Evolutionary conservation across 495 filamentous ascomycete species (phyloP).

Genomic region (Xylaria bambusicola): DNA sequence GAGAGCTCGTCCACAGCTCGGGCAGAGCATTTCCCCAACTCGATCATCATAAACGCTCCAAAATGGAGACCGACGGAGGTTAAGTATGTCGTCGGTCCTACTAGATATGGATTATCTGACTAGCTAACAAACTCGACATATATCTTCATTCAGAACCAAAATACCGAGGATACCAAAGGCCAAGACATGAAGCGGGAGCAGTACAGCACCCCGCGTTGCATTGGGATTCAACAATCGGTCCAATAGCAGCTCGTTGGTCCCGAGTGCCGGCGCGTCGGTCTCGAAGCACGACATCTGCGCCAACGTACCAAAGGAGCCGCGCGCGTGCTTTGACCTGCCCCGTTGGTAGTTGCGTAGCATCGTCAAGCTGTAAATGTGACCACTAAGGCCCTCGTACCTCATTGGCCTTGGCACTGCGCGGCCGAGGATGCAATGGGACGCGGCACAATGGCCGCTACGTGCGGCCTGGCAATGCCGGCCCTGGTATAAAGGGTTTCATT

Average conservation of each 20-base stretch:
- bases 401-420: not conserved
- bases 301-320: not conserved
- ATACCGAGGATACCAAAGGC: not conserved
- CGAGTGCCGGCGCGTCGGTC: slow-evolving; percentile 1
- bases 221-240: not conserved
- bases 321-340: no score
- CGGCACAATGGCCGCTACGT: slow-evolving; percentile 5
- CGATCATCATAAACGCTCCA: no score
- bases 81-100: no score
- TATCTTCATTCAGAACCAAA: not conserved
- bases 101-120: no score
- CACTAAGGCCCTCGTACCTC: not conserved
- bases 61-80: no score
- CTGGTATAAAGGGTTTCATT: not conserved
- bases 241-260: slow-evolving; percentile 1
- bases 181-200: not conserved
- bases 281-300: slow-evolving; percentile 11
- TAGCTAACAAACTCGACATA: no score
- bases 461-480: slow-evolving; percentile 3
- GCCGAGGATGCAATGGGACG: not conserved
- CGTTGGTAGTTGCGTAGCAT: not conserved
- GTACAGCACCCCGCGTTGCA: slow-evolving; percentile 8
- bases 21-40: not conserved
- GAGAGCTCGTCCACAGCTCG: no score
- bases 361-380: not conserved